Base-by-base conservation (phyloP, 2,329 filamentous ascomycete species). In the Chaetomiaceae sp. region DNA sequence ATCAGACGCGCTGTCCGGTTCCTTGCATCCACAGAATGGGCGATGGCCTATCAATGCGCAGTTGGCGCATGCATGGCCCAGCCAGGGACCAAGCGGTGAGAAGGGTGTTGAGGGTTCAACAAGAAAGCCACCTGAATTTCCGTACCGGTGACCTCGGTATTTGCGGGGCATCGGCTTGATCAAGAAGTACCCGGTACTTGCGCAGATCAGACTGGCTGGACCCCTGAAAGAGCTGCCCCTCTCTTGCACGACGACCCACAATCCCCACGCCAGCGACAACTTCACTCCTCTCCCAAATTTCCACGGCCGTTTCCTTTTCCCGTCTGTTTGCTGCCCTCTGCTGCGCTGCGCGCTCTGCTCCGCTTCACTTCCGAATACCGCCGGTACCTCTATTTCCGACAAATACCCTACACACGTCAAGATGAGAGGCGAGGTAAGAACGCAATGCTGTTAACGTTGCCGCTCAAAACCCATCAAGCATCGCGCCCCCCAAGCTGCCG, bases 371-470 rank as follows among this genome's bases (percentile, higher is more conserved):
- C 38, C 49, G 31, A 51, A 34, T 45, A 38, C 30, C 50, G 33
- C 49, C 52, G 48, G 37, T 50, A 57, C 45, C 44, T 54, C 34
- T 49, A 48, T 55, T 45, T 47, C 27, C 43, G 16, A 48, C 38
- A 48, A 30, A 46, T 46, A 53, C 10, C n/a, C n/a, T n/a, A n/a
- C n/a, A 34, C 44, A 34, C 39, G 52, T 58, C 56, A 63, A 58
- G 54, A 63, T 63, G 61, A 59, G 61, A 61, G 61, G 61, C 59
- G 61, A 63, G 60, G 61, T 63, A 61, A 58, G 61, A 57, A 17
- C 19, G 33, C 38, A 39, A 40, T 21, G 16, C 34, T 45, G n/a
- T 41, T 39, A 30, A 13, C n/a, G 39, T 39, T 40, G 25, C 6
- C 25, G 25, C 25, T 7, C 25, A 6, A 27, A 27, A 27, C 10